These are phyloP conservation scores for Colletotrichum kahawae DNA, from an alignment of 2,329 filamentous ascomycete genomes.

Conservation along the genomic window DNA sequence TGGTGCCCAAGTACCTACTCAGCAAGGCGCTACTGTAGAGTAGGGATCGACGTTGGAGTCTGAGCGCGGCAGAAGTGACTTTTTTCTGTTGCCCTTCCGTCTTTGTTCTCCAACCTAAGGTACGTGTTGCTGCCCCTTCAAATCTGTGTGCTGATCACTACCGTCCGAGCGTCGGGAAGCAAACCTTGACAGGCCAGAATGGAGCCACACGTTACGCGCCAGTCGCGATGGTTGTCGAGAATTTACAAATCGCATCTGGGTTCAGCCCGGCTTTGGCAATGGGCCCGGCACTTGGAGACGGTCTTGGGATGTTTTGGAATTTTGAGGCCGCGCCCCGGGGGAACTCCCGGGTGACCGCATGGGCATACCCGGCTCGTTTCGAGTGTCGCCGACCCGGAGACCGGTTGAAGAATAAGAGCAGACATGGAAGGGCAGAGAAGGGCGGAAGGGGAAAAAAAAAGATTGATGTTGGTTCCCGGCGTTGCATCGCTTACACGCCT, in stretches of 20 bases:
- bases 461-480: not conserved
- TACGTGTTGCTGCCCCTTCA: not conserved
- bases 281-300: not conserved
- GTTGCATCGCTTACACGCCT: not conserved
- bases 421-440: not conserved
- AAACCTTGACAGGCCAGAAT: not conserved
- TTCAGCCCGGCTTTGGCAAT: not conserved
- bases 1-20: not conserved
- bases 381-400: not conserved
- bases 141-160: not conserved
- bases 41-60: not conserved
- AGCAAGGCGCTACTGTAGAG: not conserved
- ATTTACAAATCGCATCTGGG: not conserved
- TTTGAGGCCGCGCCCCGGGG: not conserved
- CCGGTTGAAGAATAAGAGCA: not conserved
- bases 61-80: not conserved
- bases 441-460: not conserved
- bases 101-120: not conserved
- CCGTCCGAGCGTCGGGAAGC: slow-evolving; percentile 3
- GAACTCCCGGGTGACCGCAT: not conserved
- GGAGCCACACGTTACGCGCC: not conserved
- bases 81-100: not conserved
- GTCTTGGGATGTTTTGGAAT: not conserved
- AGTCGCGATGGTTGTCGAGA: not conserved
- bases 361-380: not conserved